Evolutionary conservation across 257 asterid species (phyloP), one percentile per base, ranked within the genome.

Genomic region (Nicotiana sylvestris): DNA sequence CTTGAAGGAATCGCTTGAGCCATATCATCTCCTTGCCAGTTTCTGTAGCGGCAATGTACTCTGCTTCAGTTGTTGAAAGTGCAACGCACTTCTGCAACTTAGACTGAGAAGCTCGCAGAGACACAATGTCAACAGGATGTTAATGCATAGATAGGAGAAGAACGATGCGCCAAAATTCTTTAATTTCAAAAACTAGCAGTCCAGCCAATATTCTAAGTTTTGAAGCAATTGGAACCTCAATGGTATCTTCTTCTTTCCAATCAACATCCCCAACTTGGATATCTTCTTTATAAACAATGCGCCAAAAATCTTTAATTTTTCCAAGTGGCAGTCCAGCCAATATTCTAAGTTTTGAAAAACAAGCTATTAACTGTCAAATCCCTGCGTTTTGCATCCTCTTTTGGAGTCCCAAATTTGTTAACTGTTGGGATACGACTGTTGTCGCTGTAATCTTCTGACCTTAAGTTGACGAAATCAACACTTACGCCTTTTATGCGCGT

Each of bases 301-400:
- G 93, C 98, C 98, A 95, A 83, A 86, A 91, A 4, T 89, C 95
- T 85, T 93, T 95, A 77, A 92, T 90, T 87, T 92, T 97, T 74
- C 91, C 93, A 74, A 93, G 91, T 43, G 93, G 86, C 90, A 92
- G 83, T 9, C 98, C 98, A 92, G 78, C 66, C 29, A 89, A 82
- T 86, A 95, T 78, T 83, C 98, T 86, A 83, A 89, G 91, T 85
- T 89, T 89, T 55, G 92, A 87, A 95, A 88, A 95, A 95, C 91
- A 95, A 86, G 92, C 99, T 95, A 91, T 95, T 95, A 87, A 95
- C 93, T 1, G 98, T 95, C 86, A 95, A 87, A 84, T 95, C 98
- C 91, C 98, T 93, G 25, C 98, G 88, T 76, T 86, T 89, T 78
- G 97, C 97, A 86, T 95, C 98, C 89, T 91, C 93, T 87, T 90